A percentile compares a stretch with the other conserved stretches of the same genome.
Evolutionary conservation across 257 asterid species (phyloP).

Genomic region (Capsicum baccatum): DNA sequence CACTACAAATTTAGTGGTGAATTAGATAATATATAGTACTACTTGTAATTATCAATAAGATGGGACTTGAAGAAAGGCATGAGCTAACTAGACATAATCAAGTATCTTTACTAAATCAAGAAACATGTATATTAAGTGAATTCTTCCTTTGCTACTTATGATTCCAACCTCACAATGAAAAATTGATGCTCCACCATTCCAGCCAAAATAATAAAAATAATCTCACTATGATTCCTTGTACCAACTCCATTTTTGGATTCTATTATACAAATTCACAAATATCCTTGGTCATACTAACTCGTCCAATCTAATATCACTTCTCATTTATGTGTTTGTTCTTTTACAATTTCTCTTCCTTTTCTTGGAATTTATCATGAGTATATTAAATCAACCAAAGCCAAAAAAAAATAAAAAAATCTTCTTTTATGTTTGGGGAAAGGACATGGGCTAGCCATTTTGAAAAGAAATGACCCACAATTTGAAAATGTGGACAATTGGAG

Average conservation of each 20-base stretch:
- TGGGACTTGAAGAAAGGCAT: not conserved
- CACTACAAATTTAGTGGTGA: slow-evolving; percentile 1
- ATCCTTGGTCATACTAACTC: not conserved
- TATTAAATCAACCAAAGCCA: not conserved
- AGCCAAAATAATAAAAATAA: slow-evolving; percentile 44
- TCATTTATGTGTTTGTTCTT: not conserved
- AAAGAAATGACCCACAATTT: too few species aligned
- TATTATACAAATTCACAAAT: not conserved
- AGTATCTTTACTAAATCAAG: slow-evolving; percentile 18
- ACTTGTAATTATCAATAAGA: not conserved
- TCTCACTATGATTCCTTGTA: slow-evolving; percentile 14
- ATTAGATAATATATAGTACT: not conserved
- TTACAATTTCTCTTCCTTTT: not conserved
- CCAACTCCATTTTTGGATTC: not conserved
- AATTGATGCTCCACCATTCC: slow-evolving; percentile 38
- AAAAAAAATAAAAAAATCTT: not conserved
- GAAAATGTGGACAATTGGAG: too few species aligned
- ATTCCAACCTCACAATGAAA: slow-evolving; percentile 24
- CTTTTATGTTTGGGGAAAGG: too few species aligned
- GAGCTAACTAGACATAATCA: not conserved
- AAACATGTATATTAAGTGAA: slow-evolving; percentile 3
- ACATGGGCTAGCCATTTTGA: too few species aligned
- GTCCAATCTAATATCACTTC: not conserved
- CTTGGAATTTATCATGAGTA: not conserved
- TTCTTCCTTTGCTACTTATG: not conserved